Percentiles rank a stretch among this genome's conserved stretches.
Conservation (phyloP, 1,139 yeast genomes). For the Sugiyamaella pinicola region DNA sequence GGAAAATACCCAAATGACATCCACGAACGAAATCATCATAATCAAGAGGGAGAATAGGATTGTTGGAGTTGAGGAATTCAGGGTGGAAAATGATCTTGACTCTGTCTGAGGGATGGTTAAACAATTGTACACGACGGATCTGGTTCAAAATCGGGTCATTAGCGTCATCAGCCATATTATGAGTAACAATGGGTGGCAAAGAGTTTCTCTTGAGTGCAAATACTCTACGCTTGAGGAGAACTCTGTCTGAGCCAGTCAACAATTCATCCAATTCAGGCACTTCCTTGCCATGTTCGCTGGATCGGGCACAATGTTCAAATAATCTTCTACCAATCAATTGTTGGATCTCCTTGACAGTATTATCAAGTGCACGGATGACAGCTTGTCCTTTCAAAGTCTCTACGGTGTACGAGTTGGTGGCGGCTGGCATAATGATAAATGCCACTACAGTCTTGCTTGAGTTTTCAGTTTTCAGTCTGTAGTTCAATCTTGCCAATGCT, state of each 20-base stretch:
- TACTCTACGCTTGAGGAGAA: constrained; percentile 86
- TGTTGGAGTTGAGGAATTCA: constrained; percentile 91
- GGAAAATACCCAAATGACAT: constrained; percentile 97
- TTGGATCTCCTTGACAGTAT: constrained; percentile 87
- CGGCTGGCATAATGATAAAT: constrained; percentile 98
- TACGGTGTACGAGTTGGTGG: constrained; percentile 89
- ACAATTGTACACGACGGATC: constrained; percentile 86
- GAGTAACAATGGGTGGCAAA: constrained; percentile 96
- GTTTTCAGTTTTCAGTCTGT: constrained; percentile 75
- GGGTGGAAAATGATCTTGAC: constrained; percentile 98
- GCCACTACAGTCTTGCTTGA: constrained; percentile 94
- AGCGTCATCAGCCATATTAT: constrained; percentile 91
- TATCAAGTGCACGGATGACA: constrained; percentile 86
- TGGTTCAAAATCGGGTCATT: constrained; percentile 90
- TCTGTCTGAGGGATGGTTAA: constrained; percentile 86
- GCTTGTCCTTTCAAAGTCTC: constrained; percentile 97
- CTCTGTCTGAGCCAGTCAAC: constrained; percentile 85
- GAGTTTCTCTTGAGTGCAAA: constrained; percentile 87
- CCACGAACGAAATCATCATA: constrained; percentile 98
- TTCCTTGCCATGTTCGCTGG: constrained; percentile 63
- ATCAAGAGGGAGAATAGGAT: constrained; percentile 89
- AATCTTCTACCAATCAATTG: constrained; percentile 83
- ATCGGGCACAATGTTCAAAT: constrained; percentile 87
- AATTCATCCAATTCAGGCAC: constrained; percentile 75
- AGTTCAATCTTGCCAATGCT: constrained; percentile 87